These are phyloP conservation scores for Trichoderma sp. DNA, from an alignment of 2,329 filamentous ascomycete species.

Conservation along the genomic window DNA sequence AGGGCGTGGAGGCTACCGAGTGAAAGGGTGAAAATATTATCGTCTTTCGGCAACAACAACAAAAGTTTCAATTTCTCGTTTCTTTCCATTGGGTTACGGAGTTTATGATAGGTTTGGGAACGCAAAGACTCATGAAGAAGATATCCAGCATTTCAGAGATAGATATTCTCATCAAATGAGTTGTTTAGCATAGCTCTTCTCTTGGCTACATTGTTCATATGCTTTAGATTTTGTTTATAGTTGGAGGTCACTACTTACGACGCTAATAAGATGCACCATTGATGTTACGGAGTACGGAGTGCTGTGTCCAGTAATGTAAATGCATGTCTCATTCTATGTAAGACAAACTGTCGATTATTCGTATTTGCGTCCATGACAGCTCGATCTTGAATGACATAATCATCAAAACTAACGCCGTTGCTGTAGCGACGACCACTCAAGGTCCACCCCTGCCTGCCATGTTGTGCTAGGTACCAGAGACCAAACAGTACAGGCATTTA, in stretches of 20 bases:
- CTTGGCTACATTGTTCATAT: background rate
- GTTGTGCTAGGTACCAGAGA: background rate
- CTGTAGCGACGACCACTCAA: background rate
- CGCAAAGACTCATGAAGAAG: background rate
- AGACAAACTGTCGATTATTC: background rate
- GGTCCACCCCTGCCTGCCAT: background rate
- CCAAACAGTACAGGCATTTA: background rate
- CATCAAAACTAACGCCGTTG: background rate
- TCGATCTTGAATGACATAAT: background rate
- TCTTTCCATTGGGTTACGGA: background rate
- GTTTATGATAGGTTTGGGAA: background rate
- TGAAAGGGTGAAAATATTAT: background rate
- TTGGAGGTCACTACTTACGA: background rate
- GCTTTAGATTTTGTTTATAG: slow-evolving; percentile 1
- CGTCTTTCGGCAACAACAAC: background rate
- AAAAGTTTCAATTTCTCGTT: background rate
- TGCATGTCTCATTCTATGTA: background rate
- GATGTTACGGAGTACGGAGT: background rate
- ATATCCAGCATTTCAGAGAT: background rate
- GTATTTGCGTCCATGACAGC: background rate
- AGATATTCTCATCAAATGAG: background rate
- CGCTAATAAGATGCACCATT: background rate
- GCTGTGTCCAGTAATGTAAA: background rate
- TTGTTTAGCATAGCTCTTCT: background rate
- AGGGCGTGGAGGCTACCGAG: background rate